These are phyloP conservation scores for Lignosus rhinocerotis DNA, from an alignment of 1,284 basidiomycete genomes.

Conservation along the genomic window DNA sequence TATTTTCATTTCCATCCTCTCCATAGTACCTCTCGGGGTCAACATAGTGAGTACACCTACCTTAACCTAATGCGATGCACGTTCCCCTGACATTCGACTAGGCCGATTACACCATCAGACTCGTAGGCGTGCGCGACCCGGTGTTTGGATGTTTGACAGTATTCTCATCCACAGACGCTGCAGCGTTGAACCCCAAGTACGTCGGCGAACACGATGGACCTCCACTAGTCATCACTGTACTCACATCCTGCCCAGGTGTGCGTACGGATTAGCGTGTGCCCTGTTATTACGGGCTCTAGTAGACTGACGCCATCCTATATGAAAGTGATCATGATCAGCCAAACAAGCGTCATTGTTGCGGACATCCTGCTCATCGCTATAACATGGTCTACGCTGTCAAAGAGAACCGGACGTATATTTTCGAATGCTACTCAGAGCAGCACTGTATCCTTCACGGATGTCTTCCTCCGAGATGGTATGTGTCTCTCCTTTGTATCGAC, in stretches of 20 bases:
- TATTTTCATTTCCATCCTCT: not conserved
- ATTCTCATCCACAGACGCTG: not conserved
- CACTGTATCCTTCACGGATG: not conserved
- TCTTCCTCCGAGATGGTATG: not conserved
- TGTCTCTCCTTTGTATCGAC: not conserved
- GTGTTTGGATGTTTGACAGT: not conserved
- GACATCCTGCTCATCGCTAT: not conserved
- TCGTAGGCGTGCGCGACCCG: not conserved
- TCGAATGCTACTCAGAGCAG: not conserved
- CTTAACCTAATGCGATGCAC: not conserved
- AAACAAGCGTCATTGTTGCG: not conserved
- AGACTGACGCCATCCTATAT: not conserved
- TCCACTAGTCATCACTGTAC: not conserved
- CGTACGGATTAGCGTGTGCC: not conserved
- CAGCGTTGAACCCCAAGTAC: not conserved
- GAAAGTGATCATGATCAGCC: not conserved
- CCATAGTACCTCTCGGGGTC: not conserved
- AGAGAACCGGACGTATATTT: not conserved
- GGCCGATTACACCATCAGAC: not conserved
- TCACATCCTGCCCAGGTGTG: not conserved
- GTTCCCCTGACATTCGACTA: not conserved
- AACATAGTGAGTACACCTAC: not conserved
- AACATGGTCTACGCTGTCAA: not conserved
- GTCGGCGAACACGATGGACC: not conserved
- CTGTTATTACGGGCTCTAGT: not conserved